Evolutionary conservation across 2,329 filamentous ascomycete species (phyloP).

Genomic region (Colletotrichum euphorbiae): DNA sequence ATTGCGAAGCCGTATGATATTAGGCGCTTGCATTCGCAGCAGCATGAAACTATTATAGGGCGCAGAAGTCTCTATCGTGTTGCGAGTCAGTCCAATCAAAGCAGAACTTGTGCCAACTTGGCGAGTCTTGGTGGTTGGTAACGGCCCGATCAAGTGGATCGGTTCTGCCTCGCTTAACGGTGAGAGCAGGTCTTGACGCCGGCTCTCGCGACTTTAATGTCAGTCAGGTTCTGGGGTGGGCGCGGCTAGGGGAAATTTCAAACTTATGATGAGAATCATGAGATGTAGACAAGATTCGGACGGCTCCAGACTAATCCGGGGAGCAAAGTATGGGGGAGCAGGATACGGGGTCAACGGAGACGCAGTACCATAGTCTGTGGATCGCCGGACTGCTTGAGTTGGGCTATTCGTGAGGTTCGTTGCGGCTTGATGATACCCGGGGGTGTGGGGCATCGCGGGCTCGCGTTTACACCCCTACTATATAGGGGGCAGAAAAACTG

Average conservation of each 20-base stretch:
- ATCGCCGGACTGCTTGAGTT: no score
- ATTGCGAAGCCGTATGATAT: no score
- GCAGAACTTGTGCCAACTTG: slow-evolving; percentile 2
- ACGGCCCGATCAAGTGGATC: slow-evolving; percentile 34
- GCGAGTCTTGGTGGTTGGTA: slow-evolving; percentile 1
- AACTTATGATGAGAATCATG: background rate
- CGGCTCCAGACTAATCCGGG: slow-evolving; percentile 14
- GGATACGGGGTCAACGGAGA: no score
- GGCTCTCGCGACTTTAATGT: background rate
- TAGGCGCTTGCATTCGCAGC: no score
- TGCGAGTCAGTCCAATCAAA: slow-evolving; percentile 23
- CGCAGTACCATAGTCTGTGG: no score
- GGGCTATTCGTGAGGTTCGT: background rate
- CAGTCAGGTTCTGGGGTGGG: background rate
- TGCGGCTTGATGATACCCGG: background rate
- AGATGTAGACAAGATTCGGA: background rate
- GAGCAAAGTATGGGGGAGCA: slow-evolving; percentile 4
- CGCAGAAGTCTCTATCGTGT: background rate
- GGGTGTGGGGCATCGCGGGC: no score
- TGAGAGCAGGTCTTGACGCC: background rate
- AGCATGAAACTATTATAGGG: no score
- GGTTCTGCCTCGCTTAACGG: slow-evolving; percentile 10
- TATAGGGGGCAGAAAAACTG: no score
- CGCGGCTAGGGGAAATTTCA: slow-evolving; percentile 12
- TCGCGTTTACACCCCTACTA: no score